Percentiles rank a stretch among this genome's conserved stretches.
Conservation (phyloP, 306 rosid species). For the Erythrophleum fordii region DNA sequence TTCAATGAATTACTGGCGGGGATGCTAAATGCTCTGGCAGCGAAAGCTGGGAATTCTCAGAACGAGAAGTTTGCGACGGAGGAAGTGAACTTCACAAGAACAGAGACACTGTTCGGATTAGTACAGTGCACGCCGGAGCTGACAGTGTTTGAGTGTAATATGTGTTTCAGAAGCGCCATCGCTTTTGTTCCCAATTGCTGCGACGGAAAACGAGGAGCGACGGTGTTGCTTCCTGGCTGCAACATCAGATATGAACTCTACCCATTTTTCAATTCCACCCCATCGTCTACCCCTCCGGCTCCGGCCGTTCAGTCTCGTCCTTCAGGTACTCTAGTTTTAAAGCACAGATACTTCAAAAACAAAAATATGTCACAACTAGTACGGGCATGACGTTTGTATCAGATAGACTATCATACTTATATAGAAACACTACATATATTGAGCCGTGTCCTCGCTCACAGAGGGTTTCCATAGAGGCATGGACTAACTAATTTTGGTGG, state of each 20-base stretch:
- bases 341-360: not conserved
- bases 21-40: slow-evolving; percentile 34
- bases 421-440: too few relatives aligned
- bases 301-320: slow-evolving; percentile 25
- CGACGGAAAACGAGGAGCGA: slow-evolving; percentile 39
- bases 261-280: slow-evolving; percentile 22
- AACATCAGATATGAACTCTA: slow-evolving; percentile 40
- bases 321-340: slow-evolving; percentile 23
- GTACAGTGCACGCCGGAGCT: slow-evolving; percentile 47
- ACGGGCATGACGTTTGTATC: too few relatives aligned
- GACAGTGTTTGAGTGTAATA: slow-evolving; percentile 19
- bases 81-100: slow-evolving; percentile 38
- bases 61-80: slow-evolving; percentile 51
- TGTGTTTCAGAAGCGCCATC: slow-evolving; percentile 54
- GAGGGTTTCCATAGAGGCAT: not conserved
- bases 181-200: slow-evolving; percentile 44
- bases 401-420: too few relatives aligned
- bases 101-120: slow-evolving; percentile 28
- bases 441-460: too few relatives aligned
- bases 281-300: not conserved
- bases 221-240: slow-evolving; percentile 36
- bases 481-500: not conserved
- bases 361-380: too few relatives aligned
- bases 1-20: slow-evolving; percentile 48
- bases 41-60: slow-evolving; percentile 25